Base-by-base conservation (phyloP, 768 basidiomycete species). In the Lactifluus rugatus region DNA sequence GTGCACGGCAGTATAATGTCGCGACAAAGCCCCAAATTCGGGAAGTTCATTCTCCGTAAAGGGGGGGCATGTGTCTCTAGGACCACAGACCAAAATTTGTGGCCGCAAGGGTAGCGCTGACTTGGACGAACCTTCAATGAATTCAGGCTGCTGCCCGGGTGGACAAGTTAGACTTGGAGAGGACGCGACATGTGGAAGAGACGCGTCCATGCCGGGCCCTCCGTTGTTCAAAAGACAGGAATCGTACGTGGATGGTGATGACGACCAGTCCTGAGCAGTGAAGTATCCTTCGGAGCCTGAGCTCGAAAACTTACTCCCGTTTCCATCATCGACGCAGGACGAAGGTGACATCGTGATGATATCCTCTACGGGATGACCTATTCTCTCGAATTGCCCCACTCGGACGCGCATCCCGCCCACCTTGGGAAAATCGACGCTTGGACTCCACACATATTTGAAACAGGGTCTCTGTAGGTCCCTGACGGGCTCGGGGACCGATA, bases 371-470 rank as follows among this genome's bases (percentile, higher is more conserved):
- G 17, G 13, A 36, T n/a, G 26, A 10, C 37, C 44, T 9, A 16
- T 9, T 52, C 54, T 48, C 28, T 51, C 54, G 54, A 60, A 60
- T 25, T 52, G 59, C 19, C 59, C 59, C 31, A 56, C 37, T 21
- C 59, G 54, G 39, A 60, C 37, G 44, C 53, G 59, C 49, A 56
- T 60, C n/a, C 59, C 59, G 5, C 59, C 59, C 10, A 47, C 42
- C 3, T 16, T 42, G 28, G 59, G 59, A 26, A 56, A 31, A 9
- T 48, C 49, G 23, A 60, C 49, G 13, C 21, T 46, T 5, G 59
- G 59, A 1, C 47, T 48, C 59, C 59, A 60, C 26, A 21, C 37
- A 13, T 23, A 48, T 11, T 48, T 32, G 9, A 56, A 55, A 21
- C 54, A 31, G 3, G 32, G 28, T 11, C 19, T 47, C n/a, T 23